Evolutionary conservation across 352 stramenopile species (phyloP).

Genomic region (Globisporangium ultimum): DNA sequence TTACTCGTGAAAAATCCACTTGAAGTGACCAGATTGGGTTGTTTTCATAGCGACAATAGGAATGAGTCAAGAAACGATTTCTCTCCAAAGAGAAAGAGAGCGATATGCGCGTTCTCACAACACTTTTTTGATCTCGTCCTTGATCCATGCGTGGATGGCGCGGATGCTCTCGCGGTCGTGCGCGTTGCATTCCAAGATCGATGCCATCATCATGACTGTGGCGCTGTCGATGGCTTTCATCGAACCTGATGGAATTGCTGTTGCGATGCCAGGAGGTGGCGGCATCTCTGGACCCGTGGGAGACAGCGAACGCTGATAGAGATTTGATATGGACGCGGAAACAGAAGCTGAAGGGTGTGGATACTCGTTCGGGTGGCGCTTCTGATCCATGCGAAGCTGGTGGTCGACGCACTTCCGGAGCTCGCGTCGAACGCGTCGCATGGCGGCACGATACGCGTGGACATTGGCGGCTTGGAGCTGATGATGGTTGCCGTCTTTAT

Average conservation of each 20-base stretch:
- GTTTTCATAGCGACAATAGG: too few species aligned
- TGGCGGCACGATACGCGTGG: too few species aligned
- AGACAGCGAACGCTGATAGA: background rate
- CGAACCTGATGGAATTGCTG: background rate
- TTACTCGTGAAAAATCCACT: too few species aligned
- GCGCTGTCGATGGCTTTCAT: conserved; percentile 17
- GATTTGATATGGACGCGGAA: conserved; percentile 3
- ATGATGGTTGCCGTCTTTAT: too few species aligned
- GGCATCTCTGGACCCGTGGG: background rate
- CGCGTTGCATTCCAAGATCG: conserved; percentile 41
- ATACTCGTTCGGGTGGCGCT: conserved; percentile 23
- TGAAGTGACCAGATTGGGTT: too few species aligned
- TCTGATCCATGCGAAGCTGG: conserved; percentile 39
- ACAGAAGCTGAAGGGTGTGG: background rate
- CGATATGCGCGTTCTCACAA: conserved; percentile 14
- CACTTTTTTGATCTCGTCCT: conserved; percentile 43
- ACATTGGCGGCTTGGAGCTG: too few species aligned
- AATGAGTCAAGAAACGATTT: too few species aligned
- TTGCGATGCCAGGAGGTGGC: too few species aligned
- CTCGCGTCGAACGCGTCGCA: too few species aligned
- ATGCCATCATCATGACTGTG: conserved; percentile 34
- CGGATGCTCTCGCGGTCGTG: conserved; percentile 41
- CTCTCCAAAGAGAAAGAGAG: too few species aligned
- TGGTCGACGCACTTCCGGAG: too few species aligned
- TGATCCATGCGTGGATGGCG: conserved; percentile 32